A percentile compares a stretch with the other conserved stretches of the same genome.
Conservation (phyloP, 73 alveolate genomes). For the Tetrahymena borealis region DNA sequence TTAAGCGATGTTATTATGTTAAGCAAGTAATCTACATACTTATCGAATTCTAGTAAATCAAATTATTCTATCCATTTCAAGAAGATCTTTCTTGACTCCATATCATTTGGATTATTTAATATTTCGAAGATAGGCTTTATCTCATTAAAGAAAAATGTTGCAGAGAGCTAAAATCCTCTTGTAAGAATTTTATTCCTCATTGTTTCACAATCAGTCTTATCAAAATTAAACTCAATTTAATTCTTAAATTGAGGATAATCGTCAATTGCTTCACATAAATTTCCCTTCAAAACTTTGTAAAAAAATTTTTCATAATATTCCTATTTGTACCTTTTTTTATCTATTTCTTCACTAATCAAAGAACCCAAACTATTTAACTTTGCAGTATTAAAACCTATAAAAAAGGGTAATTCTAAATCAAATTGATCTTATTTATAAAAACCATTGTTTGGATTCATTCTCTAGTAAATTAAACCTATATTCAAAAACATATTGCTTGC, state of each 20-base stretch:
- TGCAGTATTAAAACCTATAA: neutral
- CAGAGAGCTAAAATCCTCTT: neutral
- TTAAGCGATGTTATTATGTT: neutral
- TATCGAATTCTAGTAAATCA: neutral
- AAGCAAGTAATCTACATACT: neutral
- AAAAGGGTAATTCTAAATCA: neutral
- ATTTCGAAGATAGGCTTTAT: neutral
- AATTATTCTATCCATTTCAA: neutral
- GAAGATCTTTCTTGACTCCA: neutral
- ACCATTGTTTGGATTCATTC: neutral
- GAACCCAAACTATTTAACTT: neutral
- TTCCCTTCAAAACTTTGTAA: neutral
- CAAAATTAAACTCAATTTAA: neutral
- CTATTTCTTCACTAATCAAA: neutral
- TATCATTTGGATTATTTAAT: neutral
- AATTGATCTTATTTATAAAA: neutral
- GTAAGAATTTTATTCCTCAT: neutral
- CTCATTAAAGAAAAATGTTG: neutral
- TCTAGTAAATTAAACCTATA: neutral
- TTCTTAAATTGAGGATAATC: neutral
- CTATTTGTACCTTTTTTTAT: neutral
- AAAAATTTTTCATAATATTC: neutral
- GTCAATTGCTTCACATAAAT: neutral
- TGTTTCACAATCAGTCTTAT: neutral
- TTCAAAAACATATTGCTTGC: neutral